phyloP scores from a whole-genome alignment of 352 stramenopile species.

The Pythium scleroteichum region DNA sequence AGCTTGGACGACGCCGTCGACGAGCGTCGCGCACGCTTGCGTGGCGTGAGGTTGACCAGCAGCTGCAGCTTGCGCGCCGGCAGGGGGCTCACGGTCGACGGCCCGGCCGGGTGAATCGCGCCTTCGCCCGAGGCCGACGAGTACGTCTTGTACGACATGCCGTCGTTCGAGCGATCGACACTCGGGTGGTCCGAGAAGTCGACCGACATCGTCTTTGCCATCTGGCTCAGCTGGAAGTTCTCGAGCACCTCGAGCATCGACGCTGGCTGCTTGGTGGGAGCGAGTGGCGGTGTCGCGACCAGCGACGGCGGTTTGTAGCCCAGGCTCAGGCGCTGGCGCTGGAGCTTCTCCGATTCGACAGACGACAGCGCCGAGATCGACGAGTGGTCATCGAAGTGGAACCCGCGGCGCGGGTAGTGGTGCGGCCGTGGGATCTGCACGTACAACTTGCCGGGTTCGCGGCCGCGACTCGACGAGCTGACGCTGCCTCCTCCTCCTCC shows the following conservation, averaged over 20 bases:
- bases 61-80: constrained; percentile 23
- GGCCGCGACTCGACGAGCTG: constrained; percentile 6
- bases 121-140: constrained; percentile 4
- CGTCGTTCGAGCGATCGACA: neutral
- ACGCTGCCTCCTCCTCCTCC: neutral
- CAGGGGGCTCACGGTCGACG: neutral
- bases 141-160: constrained; percentile 16
- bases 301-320: constrained; percentile 31
- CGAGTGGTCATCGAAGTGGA: constrained; percentile 32
- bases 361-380: constrained; percentile 75
- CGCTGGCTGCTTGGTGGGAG: constrained; percentile 6
- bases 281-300: neutral
- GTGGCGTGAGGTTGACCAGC: constrained; percentile 23
- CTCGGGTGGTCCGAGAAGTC: constrained; percentile 29
- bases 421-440: constrained; percentile 21
- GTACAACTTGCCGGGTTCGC: constrained; percentile 19
- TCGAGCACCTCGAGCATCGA: constrained; percentile 67
- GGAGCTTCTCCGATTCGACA: constrained; percentile 67
- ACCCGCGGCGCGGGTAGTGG: constrained; percentile 7
- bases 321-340: constrained; percentile 61
- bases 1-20: constrained; percentile 14
- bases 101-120: constrained; percentile 8
- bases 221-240: constrained; percentile 46
- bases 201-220: constrained; percentile 21
- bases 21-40: constrained; percentile 18